Percentiles rank a stretch among this genome's conserved stretches.
These are phyloP conservation scores for Mortierella sp. DNA, from an alignment of 371 early-diverging fungal genomes.

Conservation along the genomic window DNA sequence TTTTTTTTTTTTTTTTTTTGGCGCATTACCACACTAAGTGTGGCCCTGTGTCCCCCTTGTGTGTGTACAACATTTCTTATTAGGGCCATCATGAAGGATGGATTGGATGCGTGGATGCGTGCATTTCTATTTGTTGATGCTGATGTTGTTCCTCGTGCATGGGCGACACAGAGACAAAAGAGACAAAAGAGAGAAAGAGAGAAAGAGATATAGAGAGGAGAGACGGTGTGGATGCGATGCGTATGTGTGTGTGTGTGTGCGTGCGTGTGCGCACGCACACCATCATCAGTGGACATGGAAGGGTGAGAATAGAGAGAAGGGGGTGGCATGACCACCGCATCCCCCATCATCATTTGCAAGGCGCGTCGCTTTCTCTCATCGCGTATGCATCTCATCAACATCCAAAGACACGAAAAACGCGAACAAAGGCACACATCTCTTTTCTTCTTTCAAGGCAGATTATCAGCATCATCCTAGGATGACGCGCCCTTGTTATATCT, in stretches of 20 bases:
- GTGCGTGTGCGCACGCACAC: not conserved
- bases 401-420: not conserved
- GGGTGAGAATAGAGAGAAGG: no score
- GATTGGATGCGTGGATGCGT: not conserved
- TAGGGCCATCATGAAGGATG: no score
- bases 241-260: not conserved
- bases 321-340: conserved; percentile 11
- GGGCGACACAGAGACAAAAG: no score
- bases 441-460: not conserved
- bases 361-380: not conserved
- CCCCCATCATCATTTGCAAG: not conserved
- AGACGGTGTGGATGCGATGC: not conserved
- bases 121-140: not conserved
- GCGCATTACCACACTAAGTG: no score
- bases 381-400: not conserved
- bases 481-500: not conserved
- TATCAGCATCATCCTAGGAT: no score
- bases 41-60: no score
- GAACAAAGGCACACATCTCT: not conserved
- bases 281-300: not conserved
- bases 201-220: not conserved
- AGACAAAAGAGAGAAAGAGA: not conserved
- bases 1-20: no score
- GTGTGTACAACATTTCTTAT: no score
- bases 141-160: conserved; percentile 2